Conservation (phyloP, 495 filamentous ascomycete species). For the Baudoinia panamericana region DNA sequence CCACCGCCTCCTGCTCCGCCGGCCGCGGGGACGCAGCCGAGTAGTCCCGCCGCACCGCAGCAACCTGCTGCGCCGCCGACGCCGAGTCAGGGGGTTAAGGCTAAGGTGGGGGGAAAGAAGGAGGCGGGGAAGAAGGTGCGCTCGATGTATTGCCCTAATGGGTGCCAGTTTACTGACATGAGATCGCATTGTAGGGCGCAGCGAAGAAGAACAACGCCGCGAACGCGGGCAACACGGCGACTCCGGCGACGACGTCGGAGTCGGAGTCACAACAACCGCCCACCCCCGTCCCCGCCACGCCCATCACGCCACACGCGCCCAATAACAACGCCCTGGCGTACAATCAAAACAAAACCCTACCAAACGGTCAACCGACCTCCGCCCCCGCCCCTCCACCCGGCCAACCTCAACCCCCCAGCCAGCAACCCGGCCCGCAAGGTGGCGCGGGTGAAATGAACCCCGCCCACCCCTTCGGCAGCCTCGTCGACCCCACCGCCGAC, state of each 20-base stretch:
- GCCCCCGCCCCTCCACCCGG: constrained; percentile 34
- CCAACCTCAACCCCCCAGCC: constrained; percentile 30
- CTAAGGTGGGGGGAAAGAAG: constrained; percentile 71
- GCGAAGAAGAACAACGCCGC: constrained; percentile 58
- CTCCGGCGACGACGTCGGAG: constrained; percentile 66
- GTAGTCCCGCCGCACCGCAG: constrained; percentile 78
- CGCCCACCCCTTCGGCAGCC: constrained; percentile 4
- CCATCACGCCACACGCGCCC: constrained; percentile 76
- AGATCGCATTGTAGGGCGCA: constrained; percentile 34
- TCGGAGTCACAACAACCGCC: constrained; percentile 62
- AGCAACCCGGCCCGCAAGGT: too few relatives aligned
- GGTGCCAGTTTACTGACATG: constrained; percentile 28
- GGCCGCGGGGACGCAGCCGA: constrained; percentile 50
- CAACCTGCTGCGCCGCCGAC: constrained; percentile 74
- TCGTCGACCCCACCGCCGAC: background rate
- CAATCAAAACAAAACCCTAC: constrained; percentile 39
- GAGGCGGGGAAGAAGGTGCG: constrained; percentile 65
- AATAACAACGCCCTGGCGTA: constrained; percentile 46
- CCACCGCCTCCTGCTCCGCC: constrained; percentile 78
- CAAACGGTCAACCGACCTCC: constrained; percentile 33
- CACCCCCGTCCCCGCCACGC: constrained; percentile 68
- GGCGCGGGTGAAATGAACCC: too few relatives aligned
- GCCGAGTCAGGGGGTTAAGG: constrained; percentile 63
- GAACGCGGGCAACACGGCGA: constrained; percentile 54
- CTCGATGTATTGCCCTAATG: constrained; percentile 6